A percentile compares a stretch with the other conserved stretches of the same genome.
These are phyloP conservation scores for Russula emetica DNA, from an alignment of 768 basidiomycete genomes.

Conservation along the genomic window DNA sequence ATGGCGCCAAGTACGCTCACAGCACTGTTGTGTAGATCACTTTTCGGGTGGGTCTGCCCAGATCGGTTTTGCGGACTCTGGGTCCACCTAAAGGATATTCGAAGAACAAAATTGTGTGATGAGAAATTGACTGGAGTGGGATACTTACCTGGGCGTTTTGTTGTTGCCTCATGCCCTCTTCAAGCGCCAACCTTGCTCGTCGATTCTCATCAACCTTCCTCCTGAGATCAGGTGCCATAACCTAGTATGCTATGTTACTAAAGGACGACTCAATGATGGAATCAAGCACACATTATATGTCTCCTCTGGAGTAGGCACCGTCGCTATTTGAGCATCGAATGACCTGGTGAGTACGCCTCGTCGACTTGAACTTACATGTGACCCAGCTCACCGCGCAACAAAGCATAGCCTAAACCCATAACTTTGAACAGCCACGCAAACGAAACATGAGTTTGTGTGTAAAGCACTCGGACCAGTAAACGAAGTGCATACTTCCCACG, in stretches of 20 bases:
- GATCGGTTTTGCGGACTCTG: conserved; percentile 37
- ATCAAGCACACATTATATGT: conserved; percentile 35
- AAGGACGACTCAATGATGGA: not conserved
- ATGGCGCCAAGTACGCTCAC: not conserved
- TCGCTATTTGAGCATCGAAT: conserved; percentile 27
- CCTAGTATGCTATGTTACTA: conserved; percentile 25
- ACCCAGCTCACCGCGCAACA: conserved; percentile 33
- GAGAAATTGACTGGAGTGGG: not conserved
- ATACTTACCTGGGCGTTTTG: conserved; percentile 32
- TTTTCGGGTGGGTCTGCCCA: conserved; percentile 33
- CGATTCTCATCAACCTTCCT: conserved; percentile 39
- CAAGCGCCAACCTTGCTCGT: conserved; percentile 35
- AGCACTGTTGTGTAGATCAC: not conserved
- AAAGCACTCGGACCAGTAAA: not conserved
- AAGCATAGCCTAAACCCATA: conserved; percentile 35
- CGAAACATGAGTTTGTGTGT: not conserved
- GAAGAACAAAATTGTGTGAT: conserved; percentile 6
- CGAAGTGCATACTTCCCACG: conserved; percentile 32
- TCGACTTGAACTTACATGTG: not conserved
- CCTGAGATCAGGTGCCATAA: conserved; percentile 38
- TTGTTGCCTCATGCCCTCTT: conserved; percentile 34
- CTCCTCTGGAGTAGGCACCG: conserved; percentile 36
- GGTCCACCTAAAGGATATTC: conserved; percentile 31
- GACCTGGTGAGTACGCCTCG: not conserved
- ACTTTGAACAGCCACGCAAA: conserved; percentile 27